Conservation (phyloP, 192 early-diverging fungal genomes). For the Umbelopsis ramanniana region DNA sequence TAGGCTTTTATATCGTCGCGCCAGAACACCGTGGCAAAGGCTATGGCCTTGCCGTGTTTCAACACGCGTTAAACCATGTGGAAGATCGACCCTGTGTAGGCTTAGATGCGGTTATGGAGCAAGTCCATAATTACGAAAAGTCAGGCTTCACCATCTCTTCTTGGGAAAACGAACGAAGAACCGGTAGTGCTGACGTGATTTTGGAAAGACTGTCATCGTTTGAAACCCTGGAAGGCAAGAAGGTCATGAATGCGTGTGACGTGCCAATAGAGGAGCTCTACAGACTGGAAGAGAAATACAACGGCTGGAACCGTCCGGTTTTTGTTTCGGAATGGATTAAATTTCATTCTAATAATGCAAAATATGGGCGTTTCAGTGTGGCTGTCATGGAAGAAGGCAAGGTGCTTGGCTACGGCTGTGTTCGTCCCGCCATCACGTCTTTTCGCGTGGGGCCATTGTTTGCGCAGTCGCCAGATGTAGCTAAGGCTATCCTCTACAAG, state of each 20-base stretch:
- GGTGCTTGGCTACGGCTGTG: slow-evolving; percentile 34
- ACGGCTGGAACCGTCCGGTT: neutral
- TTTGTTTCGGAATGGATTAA: slow-evolving; percentile 3
- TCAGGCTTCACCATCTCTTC: neutral
- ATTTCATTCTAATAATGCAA: neutral
- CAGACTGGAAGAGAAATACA: neutral
- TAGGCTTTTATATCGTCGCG: slow-evolving; percentile 34
- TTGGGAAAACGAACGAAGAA: slow-evolving; percentile 4
- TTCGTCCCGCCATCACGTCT: slow-evolving; percentile 37
- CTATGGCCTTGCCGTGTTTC: slow-evolving; percentile 24
- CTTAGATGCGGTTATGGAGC: neutral
- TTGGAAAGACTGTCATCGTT: neutral
- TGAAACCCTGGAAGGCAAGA: neutral
- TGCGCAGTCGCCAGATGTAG: slow-evolving; percentile 30
- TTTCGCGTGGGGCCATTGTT: slow-evolving; percentile 43
- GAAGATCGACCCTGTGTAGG: neutral
- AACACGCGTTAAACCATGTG: neutral
- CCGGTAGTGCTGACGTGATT: neutral
- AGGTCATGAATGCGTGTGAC: neutral
- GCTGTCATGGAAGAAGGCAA: slow-evolving; percentile 10
- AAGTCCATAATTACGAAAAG: neutral
- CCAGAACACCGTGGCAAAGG: slow-evolving; percentile 32
- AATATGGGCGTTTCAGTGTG: slow-evolving; percentile 12
- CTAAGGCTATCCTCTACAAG: slow-evolving; percentile 38
- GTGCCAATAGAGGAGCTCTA: neutral